Evolutionary conservation across 768 basidiomycete genomes (phyloP).

Genomic region (Amanita rubescens): DNA sequence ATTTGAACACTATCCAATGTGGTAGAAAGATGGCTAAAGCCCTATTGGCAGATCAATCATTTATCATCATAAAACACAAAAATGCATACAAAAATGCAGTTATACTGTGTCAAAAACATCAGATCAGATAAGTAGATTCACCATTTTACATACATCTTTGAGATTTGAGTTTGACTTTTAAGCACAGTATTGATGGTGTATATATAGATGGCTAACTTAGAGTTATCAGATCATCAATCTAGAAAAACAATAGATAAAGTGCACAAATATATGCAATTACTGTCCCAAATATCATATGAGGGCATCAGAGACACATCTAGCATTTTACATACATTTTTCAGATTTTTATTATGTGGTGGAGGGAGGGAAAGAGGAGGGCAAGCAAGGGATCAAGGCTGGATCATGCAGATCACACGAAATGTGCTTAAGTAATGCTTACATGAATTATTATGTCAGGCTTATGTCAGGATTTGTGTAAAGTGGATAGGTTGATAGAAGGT

Average conservation of each 20-base stretch:
- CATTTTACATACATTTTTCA: too few species aligned
- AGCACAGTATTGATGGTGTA: not conserved
- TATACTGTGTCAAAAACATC: not conserved
- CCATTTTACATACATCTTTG: not conserved
- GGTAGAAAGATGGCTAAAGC: not conserved
- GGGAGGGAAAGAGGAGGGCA: not conserved
- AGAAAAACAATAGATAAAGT: slow-evolving; percentile 44
- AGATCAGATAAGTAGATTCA: not conserved
- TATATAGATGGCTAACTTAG: slow-evolving; percentile 15
- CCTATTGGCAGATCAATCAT: not conserved
- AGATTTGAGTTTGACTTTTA: not conserved
- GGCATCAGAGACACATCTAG: too few species aligned
- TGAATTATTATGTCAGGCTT: too few species aligned
- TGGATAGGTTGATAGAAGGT: too few species aligned
- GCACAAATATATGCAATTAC: slow-evolving; percentile 32
- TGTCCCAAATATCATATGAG: too few species aligned
- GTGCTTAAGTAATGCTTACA: too few species aligned
- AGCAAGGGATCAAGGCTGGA: not conserved
- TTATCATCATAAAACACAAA: not conserved
- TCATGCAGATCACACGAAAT: too few species aligned
- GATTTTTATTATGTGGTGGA: not conserved
- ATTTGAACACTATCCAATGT: not conserved
- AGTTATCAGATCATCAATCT: slow-evolving; percentile 38
- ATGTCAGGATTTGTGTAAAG: too few species aligned
- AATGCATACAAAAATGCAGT: not conserved